Percentiles rank a stretch among this genome's conserved stretches.
Conservation (phyloP, 805 yeast genomes). For the Wickerhamomyces strasburgensis region DNA sequence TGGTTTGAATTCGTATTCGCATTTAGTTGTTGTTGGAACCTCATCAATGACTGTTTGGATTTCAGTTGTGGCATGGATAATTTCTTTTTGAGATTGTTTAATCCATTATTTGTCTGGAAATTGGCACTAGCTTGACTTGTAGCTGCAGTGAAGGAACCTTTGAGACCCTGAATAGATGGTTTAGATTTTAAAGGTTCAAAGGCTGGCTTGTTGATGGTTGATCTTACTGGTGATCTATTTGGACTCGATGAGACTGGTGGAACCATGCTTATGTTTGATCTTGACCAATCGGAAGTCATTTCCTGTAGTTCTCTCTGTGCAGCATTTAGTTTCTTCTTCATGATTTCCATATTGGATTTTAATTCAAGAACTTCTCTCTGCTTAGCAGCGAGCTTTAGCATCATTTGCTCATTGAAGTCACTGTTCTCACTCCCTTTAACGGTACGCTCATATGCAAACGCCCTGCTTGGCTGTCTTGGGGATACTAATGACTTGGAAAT, state of each 20-base stretch:
- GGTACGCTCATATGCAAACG: too few species aligned
- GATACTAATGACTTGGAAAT: background rate
- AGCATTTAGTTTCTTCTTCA: slow-evolving; percentile 33
- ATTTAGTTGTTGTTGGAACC: slow-evolving; percentile 10
- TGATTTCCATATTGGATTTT: slow-evolving; percentile 33
- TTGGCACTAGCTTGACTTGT: background rate
- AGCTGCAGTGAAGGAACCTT: slow-evolving; percentile 3
- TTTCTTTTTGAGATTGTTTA: slow-evolving; percentile 18
- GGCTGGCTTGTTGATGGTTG: slow-evolving; percentile 4
- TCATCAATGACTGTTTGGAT: slow-evolving; percentile 6
- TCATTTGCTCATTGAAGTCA: slow-evolving; percentile 18
- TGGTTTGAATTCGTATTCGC: background rate
- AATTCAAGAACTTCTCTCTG: slow-evolving; percentile 49
- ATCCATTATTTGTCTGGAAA: slow-evolving; percentile 12
- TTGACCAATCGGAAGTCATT: slow-evolving; percentile 27
- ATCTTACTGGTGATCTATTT: background rate
- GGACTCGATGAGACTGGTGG: background rate
- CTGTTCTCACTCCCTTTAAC: too few species aligned
- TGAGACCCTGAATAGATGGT: slow-evolving; percentile 14
- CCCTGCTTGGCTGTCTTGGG: background rate
- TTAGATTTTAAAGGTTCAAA: slow-evolving; percentile 8
- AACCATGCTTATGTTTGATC: background rate
- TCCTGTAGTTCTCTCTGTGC: slow-evolving; percentile 34
- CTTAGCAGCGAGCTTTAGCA: slow-evolving; percentile 43
- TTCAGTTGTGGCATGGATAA: slow-evolving; percentile 19